Evolutionary conservation across 2,329 filamentous ascomycete genomes (phyloP), one percentile per base, ranked within the genome.

Genomic region (Zasmidium angulare): DNA sequence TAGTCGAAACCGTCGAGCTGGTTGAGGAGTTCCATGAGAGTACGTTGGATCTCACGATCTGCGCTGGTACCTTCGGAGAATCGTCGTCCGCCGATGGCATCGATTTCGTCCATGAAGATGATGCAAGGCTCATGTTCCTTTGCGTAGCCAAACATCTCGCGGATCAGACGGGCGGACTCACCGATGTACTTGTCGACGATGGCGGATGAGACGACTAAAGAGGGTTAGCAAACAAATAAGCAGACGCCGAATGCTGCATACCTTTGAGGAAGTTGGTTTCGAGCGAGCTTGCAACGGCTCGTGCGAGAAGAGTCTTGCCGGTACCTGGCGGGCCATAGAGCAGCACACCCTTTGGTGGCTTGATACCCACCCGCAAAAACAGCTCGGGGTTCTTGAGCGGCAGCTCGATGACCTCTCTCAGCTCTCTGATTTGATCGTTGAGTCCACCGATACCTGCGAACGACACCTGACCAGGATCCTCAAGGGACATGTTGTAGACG

Each of bases 61-160:
- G 95, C 95, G 61, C 92, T 96, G 53, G 95, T 99, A 68, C 96
- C 95, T 77, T 99, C 95, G 0, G 91, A 96, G 78, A 99, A 99
- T 71, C 95, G 86, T 70, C 96, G 87, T 64, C 96, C 96, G 75
- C 95, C 95, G 72, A 99, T 99, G 72, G 95, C 95, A 74, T 99
- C 95, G 74, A 99, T 99, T 79, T 99, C 95, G 82, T 99, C 96
- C 95, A 99, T 99, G 85, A 99, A 99, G 79, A 99, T 99, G 77
- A 99, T 99, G 77, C 95, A 99, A 43, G 95, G 95, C 78, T 99
- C 95, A 76, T 99, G 95, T 76, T 99, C 96, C 79, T 97, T 98
- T 71, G 96, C 95, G 73, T 99, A 99, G 59, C 95, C 96, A 73
- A 99, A 99, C 96, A 99, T 99, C 78, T 99, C 95, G 76, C 95